These are phyloP conservation scores for Ganoderma resinaceum DNA, from an alignment of 1,284 basidiomycete species.

Conservation along the genomic window DNA sequence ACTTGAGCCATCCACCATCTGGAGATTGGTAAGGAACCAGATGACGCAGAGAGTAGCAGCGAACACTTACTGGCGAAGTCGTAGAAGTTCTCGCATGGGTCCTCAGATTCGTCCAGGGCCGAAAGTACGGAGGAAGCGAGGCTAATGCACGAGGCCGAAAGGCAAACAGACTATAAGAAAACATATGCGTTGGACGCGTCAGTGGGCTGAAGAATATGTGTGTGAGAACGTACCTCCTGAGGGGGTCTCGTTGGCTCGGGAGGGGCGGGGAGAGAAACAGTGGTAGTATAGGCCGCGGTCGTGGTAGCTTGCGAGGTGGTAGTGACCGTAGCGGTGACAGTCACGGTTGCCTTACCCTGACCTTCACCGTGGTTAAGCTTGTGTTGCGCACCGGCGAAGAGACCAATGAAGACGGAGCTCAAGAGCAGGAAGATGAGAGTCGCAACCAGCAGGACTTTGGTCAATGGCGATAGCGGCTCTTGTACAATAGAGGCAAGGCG, in stretches of 20 bases:
- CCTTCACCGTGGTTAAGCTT: conserved; percentile 62
- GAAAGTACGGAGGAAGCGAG: conserved; percentile 86
- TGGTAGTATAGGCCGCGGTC: conserved; percentile 43
- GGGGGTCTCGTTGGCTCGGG: conserved; percentile 55
- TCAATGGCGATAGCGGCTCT: conserved; percentile 84
- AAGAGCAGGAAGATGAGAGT: conserved; percentile 83
- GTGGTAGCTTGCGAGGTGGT: conserved; percentile 36
- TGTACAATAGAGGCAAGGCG: conserved; percentile 64
- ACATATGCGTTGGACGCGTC: background rate
- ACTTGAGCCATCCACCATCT: conserved; percentile 86
- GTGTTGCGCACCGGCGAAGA: conserved; percentile 89
- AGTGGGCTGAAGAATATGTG: background rate
- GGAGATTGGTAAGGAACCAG: conserved; percentile 14
- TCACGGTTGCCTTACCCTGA: conserved; percentile 40
- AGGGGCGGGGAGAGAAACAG: conserved; percentile 40
- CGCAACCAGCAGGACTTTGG: conserved; percentile 81
- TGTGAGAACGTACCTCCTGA: conserved; percentile 47
- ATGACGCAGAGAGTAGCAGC: background rate
- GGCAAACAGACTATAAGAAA: conserved; percentile 65
- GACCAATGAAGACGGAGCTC: conserved; percentile 87
- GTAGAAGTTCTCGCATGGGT: conserved; percentile 98
- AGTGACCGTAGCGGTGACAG: conserved; percentile 38
- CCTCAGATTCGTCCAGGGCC: conserved; percentile 81
- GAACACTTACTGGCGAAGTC: conserved; percentile 80
- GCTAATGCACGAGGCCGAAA: conserved; percentile 83